Evolutionary conservation across 495 filamentous ascomycete genomes (phyloP).

Genomic region (Delitschia confertaspora): DNA sequence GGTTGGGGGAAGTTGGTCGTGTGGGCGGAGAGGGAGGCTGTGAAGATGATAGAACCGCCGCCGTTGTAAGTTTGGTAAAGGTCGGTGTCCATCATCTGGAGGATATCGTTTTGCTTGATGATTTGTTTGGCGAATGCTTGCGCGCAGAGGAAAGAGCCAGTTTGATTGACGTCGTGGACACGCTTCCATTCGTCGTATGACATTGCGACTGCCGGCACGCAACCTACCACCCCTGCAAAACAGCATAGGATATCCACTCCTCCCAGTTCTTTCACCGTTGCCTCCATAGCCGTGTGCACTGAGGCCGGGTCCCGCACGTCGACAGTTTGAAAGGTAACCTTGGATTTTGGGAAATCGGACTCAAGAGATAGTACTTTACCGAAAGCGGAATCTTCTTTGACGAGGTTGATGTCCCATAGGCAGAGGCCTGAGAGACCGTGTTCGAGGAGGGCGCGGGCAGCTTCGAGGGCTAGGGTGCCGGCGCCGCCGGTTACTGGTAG

Average conservation of each 20-base stretch:
- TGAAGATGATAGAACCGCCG: constrained; percentile 58
- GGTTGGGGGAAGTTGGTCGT: constrained; percentile 60
- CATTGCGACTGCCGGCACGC: constrained; percentile 49
- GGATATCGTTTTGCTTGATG: constrained; percentile 36
- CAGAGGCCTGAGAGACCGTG: constrained; percentile 53
- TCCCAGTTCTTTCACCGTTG: constrained; percentile 39
- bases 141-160: constrained; percentile 58
- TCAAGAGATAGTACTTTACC: constrained; percentile 38
- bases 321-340: constrained; percentile 41
- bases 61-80: constrained; percentile 25
- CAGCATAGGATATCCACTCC: constrained; percentile 50
- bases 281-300: constrained; percentile 38
- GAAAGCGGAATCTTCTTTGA: constrained; percentile 37
- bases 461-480: constrained; percentile 54
- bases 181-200: constrained; percentile 46
- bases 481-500: constrained; percentile 55
- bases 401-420: constrained; percentile 53
- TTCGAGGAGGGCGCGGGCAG: constrained; percentile 58
- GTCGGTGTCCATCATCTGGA: constrained; percentile 1
- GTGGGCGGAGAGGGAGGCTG: constrained; percentile 60
- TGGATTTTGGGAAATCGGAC: constrained; percentile 45
- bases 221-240: constrained; percentile 61
- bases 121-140: constrained; percentile 50
- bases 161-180: constrained; percentile 59
- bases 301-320: constrained; percentile 47